Base-by-base conservation (phyloP, 2,329 filamentous ascomycete species). In the Geosmithia putterillii region DNA sequence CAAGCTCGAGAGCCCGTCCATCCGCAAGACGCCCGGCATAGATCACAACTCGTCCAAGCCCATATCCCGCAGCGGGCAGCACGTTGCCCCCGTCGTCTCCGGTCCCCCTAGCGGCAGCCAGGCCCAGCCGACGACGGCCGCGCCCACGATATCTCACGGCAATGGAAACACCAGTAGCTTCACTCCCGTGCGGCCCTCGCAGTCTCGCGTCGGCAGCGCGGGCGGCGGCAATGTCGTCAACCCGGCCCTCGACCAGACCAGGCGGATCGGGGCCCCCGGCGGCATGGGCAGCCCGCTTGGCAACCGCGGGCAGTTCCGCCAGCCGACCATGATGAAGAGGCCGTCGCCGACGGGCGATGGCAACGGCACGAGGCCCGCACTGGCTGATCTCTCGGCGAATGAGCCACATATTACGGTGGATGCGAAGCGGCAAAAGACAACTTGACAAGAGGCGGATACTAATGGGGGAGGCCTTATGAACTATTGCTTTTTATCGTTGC, bases 1-100 rank as follows among this genome's bases (percentile, higher is more conserved):
- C 3, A 79, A 79, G 45, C 72, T 79, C 6, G 83, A 89, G 53
- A 86, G 81, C 47, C 88, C 89, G 0, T 92, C 88, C 1, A 88
- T 95, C 55, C 78, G 86, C 47, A 89, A 90, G 57, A 95, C 90
- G 0, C 83, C 84, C 0, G 89, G 89, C 2, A 74, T 95, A 35
- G 87, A 95, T 54, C 86, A 94, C 55, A 79, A 66, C 19, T 81
- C 77, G 42, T 89, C 84, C 4, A 81, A 82, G 42, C 86, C 88
- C 0, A 65, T 95, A 2, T 73, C 72, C 4, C 74, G 72, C 48
- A 70, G 67, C 39, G 64, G 70, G 0, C 67, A 74, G 48, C 74
- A 79, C 45, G 64, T 77, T 1, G 67, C 70, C 1, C 40, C 54
- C n/a, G 53, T 45, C 48, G 57, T 1, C 67, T n/a, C n/a, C n/a